A percentile compares a stretch with the other conserved stretches of the same genome.
Evolutionary conservation across 768 basidiomycete species (phyloP).

Genomic region (Tricholoma flavovirens): DNA sequence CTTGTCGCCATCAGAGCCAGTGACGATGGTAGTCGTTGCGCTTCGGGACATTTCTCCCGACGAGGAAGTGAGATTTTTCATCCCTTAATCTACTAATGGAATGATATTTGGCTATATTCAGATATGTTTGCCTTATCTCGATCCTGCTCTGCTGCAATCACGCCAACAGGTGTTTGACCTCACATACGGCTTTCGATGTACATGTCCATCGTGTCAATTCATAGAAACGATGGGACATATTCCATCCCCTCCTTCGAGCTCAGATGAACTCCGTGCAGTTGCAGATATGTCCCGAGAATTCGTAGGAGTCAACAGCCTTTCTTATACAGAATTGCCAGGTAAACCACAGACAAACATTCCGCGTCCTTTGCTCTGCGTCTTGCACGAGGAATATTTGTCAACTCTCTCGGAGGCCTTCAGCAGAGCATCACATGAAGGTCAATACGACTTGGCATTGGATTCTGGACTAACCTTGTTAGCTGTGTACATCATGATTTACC

Average conservation of each 20-base stretch:
- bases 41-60: conserved; percentile 48
- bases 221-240: conserved; percentile 33
- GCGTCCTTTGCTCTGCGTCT: conserved; percentile 30
- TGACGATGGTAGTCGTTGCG: conserved; percentile 60
- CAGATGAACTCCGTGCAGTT: conserved; percentile 23
- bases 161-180: conserved; percentile 52
- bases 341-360: conserved; percentile 35
- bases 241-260: conserved; percentile 32
- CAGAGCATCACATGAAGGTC: conserved; percentile 61
- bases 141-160: conserved; percentile 64
- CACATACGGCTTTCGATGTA: conserved; percentile 66
- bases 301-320: conserved; percentile 25
- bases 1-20: conserved; percentile 30
- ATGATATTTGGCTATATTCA: conserved; percentile 20
- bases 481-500: conserved; percentile 66
- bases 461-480: conserved; percentile 56
- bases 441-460: conserved; percentile 44
- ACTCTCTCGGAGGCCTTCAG: conserved; percentile 60
- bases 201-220: conserved; percentile 51
- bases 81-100: not conserved
- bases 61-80: conserved; percentile 53
- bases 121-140: conserved; percentile 74
- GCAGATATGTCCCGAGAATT: conserved; percentile 32
- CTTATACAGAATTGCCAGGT: conserved; percentile 23
- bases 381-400: conserved; percentile 57